Conservation (phyloP, 2,329 filamentous ascomycete genomes). For the Neofusicoccum ribis region DNA sequence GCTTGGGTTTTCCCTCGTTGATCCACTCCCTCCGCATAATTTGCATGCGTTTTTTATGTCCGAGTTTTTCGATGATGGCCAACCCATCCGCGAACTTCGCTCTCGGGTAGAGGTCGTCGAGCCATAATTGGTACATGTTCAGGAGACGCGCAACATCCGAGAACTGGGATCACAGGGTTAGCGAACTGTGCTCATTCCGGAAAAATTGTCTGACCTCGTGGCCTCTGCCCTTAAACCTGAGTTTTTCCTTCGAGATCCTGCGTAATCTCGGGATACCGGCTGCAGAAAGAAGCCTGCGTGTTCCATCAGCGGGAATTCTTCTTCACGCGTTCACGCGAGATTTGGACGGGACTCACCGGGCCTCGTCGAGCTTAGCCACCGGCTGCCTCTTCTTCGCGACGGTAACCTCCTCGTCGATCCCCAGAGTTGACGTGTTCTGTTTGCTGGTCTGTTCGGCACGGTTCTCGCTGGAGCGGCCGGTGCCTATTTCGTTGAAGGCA, state of each 20-base stretch:
- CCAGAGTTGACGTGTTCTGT: constrained; percentile 50
- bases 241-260: constrained; percentile 64
- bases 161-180: constrained; percentile 57
- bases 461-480: constrained; percentile 11
- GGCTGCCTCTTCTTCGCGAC: constrained; percentile 76
- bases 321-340: constrained; percentile 1
- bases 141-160: constrained; percentile 79
- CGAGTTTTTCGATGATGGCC: constrained; percentile 87
- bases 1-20: constrained; percentile 65
- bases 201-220: constrained; percentile 66
- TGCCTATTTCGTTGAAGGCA: constrained; percentile 44
- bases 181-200: constrained; percentile 7
- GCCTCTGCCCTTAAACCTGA: constrained; percentile 88
- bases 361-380: constrained; percentile 83
- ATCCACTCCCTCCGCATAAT: constrained; percentile 80
- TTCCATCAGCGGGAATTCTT: neutral
- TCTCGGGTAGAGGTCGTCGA: constrained; percentile 92
- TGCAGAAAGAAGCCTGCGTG: constrained; percentile 70
- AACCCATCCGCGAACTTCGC: constrained; percentile 91
- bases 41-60: constrained; percentile 78
- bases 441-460: constrained; percentile 22
- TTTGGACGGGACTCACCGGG: constrained; percentile 52
- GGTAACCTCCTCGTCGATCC: constrained; percentile 84
- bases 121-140: constrained; percentile 92
- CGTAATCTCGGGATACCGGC: constrained; percentile 82